A percentile compares a stretch with the other conserved stretches of the same genome.
These are phyloP conservation scores for Candolleomyces eurysporus DNA, from an alignment of 768 basidiomycete species.

Conservation along the genomic window DNA sequence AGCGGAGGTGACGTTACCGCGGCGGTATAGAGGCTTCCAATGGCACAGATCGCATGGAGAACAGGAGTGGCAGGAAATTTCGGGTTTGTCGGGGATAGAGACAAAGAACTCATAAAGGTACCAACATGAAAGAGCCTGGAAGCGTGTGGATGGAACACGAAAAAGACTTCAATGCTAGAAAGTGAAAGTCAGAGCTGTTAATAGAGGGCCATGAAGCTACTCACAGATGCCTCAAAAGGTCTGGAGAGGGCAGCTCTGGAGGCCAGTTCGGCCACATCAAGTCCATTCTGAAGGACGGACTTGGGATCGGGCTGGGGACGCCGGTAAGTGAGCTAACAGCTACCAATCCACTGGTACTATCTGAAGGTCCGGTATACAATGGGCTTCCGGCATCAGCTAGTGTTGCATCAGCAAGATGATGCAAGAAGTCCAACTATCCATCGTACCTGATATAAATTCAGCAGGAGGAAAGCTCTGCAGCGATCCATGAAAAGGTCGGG, in stretches of 20 bases:
- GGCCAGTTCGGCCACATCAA: conserved; percentile 63
- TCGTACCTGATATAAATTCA: background rate
- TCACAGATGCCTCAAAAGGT: conserved; percentile 64
- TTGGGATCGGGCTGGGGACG: background rate
- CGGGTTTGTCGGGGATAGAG: conserved; percentile 63
- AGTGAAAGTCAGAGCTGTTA: background rate
- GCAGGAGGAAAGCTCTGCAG: background rate
- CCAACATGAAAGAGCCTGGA: conserved; percentile 65
- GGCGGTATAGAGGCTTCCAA: conserved; percentile 73
- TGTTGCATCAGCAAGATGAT: background rate
- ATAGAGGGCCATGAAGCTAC: conserved; percentile 12
- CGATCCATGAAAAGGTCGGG: conserved; percentile 1
- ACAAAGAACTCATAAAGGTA: conserved; percentile 62
- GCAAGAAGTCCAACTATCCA: background rate
- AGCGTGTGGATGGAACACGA: conserved; percentile 73
- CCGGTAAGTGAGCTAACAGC: background rate
- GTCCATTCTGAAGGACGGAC: conserved; percentile 28
- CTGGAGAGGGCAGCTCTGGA: conserved; percentile 55
- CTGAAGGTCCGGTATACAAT: background rate
- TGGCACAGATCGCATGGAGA: conserved; percentile 85
- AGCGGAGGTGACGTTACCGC: conserved; percentile 57
- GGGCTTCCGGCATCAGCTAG: background rate
- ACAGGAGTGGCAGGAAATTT: conserved; percentile 71
- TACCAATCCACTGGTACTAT: background rate
- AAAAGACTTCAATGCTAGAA: conserved; percentile 72